phyloP scores from a whole-genome alignment of 192 early-diverging fungal genomes.

The Coemansia umbellata region DNA sequence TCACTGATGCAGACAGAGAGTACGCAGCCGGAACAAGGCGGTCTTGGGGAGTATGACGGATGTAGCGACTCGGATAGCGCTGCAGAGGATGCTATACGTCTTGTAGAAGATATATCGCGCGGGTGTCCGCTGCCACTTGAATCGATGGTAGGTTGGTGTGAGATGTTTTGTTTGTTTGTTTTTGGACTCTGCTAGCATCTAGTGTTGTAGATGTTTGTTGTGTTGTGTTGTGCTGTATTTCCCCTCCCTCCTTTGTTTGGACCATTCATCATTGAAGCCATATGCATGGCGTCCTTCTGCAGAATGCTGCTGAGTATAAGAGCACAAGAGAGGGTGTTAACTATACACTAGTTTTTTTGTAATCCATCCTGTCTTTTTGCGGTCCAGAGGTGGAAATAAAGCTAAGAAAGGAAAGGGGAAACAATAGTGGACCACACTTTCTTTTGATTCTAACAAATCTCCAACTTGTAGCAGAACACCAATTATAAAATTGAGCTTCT shows the following conservation, averaged over 20 bases:
- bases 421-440: no score
- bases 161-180: not conserved
- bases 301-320: no score
- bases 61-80: slow-evolving; percentile 10
- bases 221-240: not conserved
- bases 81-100: slow-evolving; percentile 3
- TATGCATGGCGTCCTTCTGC: slow-evolving; percentile 3
- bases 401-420: no score
- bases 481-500: no score
- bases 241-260: not conserved
- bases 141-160: slow-evolving; percentile 18
- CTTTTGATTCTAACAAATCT: no score
- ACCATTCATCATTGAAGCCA: no score
- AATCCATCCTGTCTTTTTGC: no score
- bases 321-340: no score
- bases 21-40: slow-evolving; percentile 4
- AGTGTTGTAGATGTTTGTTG: not conserved
- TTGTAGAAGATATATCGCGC: slow-evolving; percentile 13
- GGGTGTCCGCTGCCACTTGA: slow-evolving; percentile 8
- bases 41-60: slow-evolving; percentile 1
- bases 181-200: not conserved
- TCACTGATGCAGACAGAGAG: not conserved
- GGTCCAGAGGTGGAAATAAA: no score
- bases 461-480: no score
- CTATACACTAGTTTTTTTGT: no score